phyloP scores from a whole-genome alignment of 2,329 filamentous ascomycete genomes.

The Colletotrichum salicis region DNA sequence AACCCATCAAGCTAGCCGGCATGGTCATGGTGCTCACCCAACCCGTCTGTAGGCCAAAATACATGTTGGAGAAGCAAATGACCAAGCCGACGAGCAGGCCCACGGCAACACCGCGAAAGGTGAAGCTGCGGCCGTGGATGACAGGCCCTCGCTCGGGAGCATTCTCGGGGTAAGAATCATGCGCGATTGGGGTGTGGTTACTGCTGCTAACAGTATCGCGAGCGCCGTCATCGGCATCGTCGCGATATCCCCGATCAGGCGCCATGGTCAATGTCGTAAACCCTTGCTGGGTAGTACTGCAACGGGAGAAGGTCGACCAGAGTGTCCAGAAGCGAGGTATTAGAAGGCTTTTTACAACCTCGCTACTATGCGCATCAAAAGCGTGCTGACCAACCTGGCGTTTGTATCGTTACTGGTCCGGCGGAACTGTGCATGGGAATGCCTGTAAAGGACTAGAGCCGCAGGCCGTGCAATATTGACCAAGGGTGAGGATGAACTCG shows the following conservation, averaged over 20 bases:
- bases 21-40: slow-evolving; percentile 87
- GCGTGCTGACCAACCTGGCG: background rate
- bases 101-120: slow-evolving; percentile 79
- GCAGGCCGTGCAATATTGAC: too few species aligned
- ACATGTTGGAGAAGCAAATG: slow-evolving; percentile 97
- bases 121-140: slow-evolving; percentile 76
- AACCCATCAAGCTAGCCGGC: slow-evolving; percentile 93
- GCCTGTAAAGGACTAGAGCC: background rate
- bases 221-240: background rate
- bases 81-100: slow-evolving; percentile 87
- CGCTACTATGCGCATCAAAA: background rate
- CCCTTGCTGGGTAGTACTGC: background rate
- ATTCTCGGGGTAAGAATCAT: background rate
- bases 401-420: background rate
- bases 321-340: background rate
- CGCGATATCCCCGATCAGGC: slow-evolving; percentile 17
- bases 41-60: slow-evolving; percentile 93
- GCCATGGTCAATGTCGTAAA: slow-evolving; percentile 5
- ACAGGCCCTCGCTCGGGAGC: slow-evolving; percentile 4
- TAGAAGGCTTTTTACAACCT: background rate
- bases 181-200: background rate
- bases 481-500: background rate
- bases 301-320: background rate
- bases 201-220: background rate
- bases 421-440: background rate